Evolutionary conservation across 2,329 filamentous ascomycete species (phyloP), one percentile per base, ranked within the genome.

Genomic region (Aspergillus pseudonomiae): DNA sequence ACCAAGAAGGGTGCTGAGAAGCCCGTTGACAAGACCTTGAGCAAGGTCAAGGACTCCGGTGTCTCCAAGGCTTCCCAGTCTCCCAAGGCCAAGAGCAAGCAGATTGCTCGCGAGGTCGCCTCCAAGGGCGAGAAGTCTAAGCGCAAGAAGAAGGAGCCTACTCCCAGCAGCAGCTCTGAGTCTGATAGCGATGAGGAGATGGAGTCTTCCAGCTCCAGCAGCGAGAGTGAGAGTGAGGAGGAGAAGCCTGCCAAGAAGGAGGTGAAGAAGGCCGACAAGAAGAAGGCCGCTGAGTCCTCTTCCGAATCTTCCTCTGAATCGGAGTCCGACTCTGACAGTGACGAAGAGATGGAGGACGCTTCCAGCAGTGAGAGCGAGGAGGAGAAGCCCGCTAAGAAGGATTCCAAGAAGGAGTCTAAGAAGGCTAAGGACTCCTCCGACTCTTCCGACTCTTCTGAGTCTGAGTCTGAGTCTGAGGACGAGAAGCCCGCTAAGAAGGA

Each of bases 21-120:
- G 71, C 68, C 75, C 65, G 73, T 70, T 65, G 74, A 76, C 73
- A 81, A 81, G 75, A 70, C 77, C 69, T 64, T 82, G 68, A 76
- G 70, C 74, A 82, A 82, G 75, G 81, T 82, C 71, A 83, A 83
- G 76, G 76, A 78, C 67, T 75, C 76, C 63, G 80, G 76, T 65
- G 77, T 83, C 61, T 75, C 76, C 68, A 83, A 83, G 75, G 68
- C 78, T 50, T 74, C 80, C 59, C 73, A 81, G 72, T 78, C 75
- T 62, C 73, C 76, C 39, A 81, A 81, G 71, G 68, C 75, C 60
- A 81, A 82, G 78, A 78, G 77, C 76, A 82, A 81, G 74, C 74
- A 77, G 63, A 70, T 81, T 60, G 79, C 80, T 64, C 76, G 75
- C 65, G 75, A 80, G 65, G 70, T 79, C 34, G 76, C 73, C 59